Evolutionary conservation across 2,329 filamentous ascomycete species (phyloP), one percentile per base, ranked within the genome.

Genomic region (Colletotrichum phormii): DNA sequence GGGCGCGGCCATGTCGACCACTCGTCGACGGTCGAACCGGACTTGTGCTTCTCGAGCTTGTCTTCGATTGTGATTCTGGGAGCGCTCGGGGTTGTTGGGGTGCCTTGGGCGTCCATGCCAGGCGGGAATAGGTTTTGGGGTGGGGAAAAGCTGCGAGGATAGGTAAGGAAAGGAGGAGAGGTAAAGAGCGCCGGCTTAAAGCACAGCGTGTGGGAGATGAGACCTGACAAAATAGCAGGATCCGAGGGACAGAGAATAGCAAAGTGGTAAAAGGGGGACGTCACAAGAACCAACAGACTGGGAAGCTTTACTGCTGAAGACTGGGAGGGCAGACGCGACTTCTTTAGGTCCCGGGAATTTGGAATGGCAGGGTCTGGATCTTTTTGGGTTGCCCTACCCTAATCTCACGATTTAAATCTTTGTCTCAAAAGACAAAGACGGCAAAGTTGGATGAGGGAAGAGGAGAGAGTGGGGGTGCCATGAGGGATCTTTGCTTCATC

Each of bases 61-160:
- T 73, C 67, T 22, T 73, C 71, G 31, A 73, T 72, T 58, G 42
- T 73, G 55, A 73, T 72, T 31, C 42, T 72, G 11, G 63, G 57
- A 5, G 57, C n/a, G 18, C 26, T 35, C n/a, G 68, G 46, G 9
- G 63, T 24, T 8, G 26, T 18, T 9, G 46, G 42, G 13, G 54
- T 12, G 15, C 33, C 26, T 29, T 61, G 49, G 37, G 18, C 54
- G 35, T 55, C 60, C 66, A 70, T 70, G 55, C 46, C 54, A 37
- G 70, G 49, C 35, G 24, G 15, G 24, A 15, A 22, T 60, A 2
- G 7, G 4, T 9, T 49, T 49, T 49, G 2, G 31, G 18, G 18
- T 4, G 15, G 12, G 12, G 42, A 18, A 31, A 18, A 11, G 15
- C 5, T 22, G 12, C 5, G n/a, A 35, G 5, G 15, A 42, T 15